A percentile compares a stretch with the other conserved stretches of the same genome.
These are phyloP conservation scores for Scutellaria minor DNA, from an alignment of 257 asterid genomes.

Conservation along the genomic window DNA sequence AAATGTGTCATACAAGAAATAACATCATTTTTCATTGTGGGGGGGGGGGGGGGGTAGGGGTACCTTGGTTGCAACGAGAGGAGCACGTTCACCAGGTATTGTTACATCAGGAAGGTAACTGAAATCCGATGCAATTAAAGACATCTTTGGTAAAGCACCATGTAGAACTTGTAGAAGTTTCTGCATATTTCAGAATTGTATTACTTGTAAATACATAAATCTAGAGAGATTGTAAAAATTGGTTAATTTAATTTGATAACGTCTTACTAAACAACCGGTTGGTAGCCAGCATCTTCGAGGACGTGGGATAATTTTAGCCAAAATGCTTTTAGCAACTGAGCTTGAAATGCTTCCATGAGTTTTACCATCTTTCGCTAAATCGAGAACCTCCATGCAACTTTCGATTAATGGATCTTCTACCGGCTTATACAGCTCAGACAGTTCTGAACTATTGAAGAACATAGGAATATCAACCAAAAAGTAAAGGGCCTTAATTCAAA, in stretches of 20 bases:
- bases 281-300: conserved; percentile 98
- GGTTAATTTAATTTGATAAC: not conserved
- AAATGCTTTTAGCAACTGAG: conserved; percentile 50
- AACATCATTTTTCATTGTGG: not conserved
- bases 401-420: conserved; percentile 69
- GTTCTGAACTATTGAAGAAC: conserved; percentile 58
- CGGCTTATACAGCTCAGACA: conserved; percentile 77
- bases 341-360: conserved; percentile 53
- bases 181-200: conserved; percentile 51
- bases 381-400: conserved; percentile 79
- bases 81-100: conserved; percentile 95
- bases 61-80: conserved; percentile 94
- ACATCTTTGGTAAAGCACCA: conserved; percentile 98
- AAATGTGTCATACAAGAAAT: conserved; percentile 7
- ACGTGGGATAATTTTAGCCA: conserved; percentile 78
- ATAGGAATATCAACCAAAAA: conserved; percentile 11
- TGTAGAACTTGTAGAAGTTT: conserved; percentile 88
- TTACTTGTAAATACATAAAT: conserved; percentile 31
- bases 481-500: conserved; percentile 9
- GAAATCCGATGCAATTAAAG: conserved; percentile 91
- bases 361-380: conserved; percentile 57
- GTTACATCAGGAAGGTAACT: conserved; percentile 93
- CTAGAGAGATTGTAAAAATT: conserved; percentile 15
- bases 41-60: not conserved
- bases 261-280: conserved; percentile 86